Evolutionary conservation across 257 asterid species (phyloP), one percentile per base, ranked within the genome.

Genomic region (Solanum corneliomulleri): DNA sequence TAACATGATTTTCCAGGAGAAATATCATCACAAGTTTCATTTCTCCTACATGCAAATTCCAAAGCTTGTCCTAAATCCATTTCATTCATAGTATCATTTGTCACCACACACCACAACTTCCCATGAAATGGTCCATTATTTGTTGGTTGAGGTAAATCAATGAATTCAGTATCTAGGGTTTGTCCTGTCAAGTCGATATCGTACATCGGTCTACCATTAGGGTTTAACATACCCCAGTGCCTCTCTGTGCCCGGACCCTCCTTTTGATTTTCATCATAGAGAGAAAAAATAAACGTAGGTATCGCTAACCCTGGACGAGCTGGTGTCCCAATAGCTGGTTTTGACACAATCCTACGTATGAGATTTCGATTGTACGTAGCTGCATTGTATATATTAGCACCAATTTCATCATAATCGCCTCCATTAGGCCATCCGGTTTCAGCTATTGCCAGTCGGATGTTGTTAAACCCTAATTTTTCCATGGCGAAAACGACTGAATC

Each of bases 391-490:
- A 88, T 23, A 86, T 88, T 96, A 0, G 97, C 98, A 7, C 99
- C 98, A 0, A 91, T 89, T 44, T 96, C 92, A 52, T 96, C 99
- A 9, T 92, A 83, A 85, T 96, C 99, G 0, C 99, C 98, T 3
- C 88, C 93, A 44, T 91, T 93, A 41, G 99, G 99, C 99, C 99
- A 96, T 1, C 99, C 99, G 0, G 98, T 94, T 74, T 94, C 98
- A 9, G 98, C 86, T 35, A 96, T 86, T 2, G 92, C 94, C 1
- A 95, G 25, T 88, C 23, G 64, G 12, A 93, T 58, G 18, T 86
- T 71, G 37, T 76, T 70, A 11, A 90, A 95, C 9, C 99, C 98
- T 6, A 91, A 66, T 44, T 91, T 93, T 71, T 75, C 60, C 92
- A 94, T 92, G 2, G 99, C 98, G 87, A 89, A 96, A 11, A 87